Evolutionary conservation across 2,329 filamentous ascomycete species (phyloP), one percentile per base, ranked within the genome.

Genomic region (Bimuria novae-zelandiae): DNA sequence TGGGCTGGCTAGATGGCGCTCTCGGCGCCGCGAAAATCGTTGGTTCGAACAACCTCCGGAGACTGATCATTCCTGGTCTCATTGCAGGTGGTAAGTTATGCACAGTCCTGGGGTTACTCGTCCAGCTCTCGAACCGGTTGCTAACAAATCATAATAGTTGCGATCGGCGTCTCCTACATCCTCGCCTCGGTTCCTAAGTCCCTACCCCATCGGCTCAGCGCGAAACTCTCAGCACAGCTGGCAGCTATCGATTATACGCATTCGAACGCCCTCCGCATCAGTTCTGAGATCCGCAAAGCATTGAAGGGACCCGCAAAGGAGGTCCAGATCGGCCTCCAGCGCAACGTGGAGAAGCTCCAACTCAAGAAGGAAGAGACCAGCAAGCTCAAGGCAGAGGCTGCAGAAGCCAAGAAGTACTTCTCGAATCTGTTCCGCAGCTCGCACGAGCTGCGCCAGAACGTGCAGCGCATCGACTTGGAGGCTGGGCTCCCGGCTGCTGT

Each of bases 381-480:
- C 69, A 95, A 94, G 77, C 83, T 90, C 55, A 87, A 87, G 73
- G 80, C 79, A 29, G 93, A 97, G 76, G 94, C 90, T 68, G 89
- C 95, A 69, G 86, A 90, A 27, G 94, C 94, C 6, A 80, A 85
- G 61, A 95, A 93, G 75, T 97, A 96, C 77, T 99, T 99, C 73
- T 79, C 84, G 47, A 94, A 95, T 67, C 82, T 99, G 16, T 86
- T 94, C 47, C 83, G 89, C 55, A 82, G 86, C 62, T 79, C 77
- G 54, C 74, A 73, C 21, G 79, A 81, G 50, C 74, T 83, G 48
- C 73, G 72, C 45, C 72, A 74, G 42, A 75, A 76, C 30, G 80
- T 83, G n/a, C 72, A 77, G 60, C 65, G 77, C 21, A 78, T 83
- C 21, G 80, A 83, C 59, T 66, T 83, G 8, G 81, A 83, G 57